Evolutionary conservation across 1,284 basidiomycete species (phyloP), one percentile per base, ranked within the genome.

Genomic region (Spongiforma sp.): DNA sequence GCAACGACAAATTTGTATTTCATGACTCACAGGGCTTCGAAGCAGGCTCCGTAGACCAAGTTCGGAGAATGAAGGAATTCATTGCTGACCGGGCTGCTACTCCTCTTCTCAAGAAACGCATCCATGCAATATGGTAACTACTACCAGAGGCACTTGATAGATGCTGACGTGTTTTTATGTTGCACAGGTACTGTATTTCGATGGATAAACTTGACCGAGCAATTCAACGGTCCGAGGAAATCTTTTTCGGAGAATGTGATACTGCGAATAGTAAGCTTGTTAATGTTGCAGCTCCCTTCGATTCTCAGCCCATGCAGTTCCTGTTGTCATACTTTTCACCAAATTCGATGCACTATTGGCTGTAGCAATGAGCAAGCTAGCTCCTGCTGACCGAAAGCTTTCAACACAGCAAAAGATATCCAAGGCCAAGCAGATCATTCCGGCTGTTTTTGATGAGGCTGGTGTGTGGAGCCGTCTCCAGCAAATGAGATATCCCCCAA

Each of bases 401-500:
- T 19, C 59, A 4, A 2, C 15, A 24, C 12, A 14, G 14, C 36
- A 60, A 9, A 37, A 12, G 32, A 6, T 30, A 1, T 28, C 33
- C 19, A 59, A 59, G 24, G 41, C 43, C 21, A 26, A 30, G 7
- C 0, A 1, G 15, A 30, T 59, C 7, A 30, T 52, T 11, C 56
- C 61, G 24, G 41, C 8, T 3, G 52, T 65, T 30, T 65, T 65
- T 28, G 5, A 52, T 2, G n/a, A 8, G 7, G 63, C 65, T 14
- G 11, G 65, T 26, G 6, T 59, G 7, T 59, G 17, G 43, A 34
- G 36, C 1, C 53, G 57, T n/a, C 65, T 66, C 17, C 2, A 30
- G 9, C 4, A 57, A 32, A 10, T 60, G 57, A 53, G 19, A 9
- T 21, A 65, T 57, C 0, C 57, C 5, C 59, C 65, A n/a, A 59